These are phyloP conservation scores for Rosa persica DNA, from an alignment of 306 rosid species.

Conservation along the genomic window DNA sequence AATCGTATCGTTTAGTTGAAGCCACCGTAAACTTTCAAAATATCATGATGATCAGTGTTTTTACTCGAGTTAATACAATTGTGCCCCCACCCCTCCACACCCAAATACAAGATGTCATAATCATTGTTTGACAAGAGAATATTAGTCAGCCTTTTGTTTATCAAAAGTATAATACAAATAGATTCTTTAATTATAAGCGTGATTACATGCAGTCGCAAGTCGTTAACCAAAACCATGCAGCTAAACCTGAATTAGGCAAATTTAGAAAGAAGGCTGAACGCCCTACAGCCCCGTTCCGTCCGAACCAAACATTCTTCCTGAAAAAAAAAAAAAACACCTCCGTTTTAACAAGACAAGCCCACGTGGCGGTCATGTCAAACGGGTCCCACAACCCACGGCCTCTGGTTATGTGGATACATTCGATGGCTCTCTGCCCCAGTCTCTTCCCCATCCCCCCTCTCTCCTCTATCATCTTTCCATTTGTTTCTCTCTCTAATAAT, in stretches of 20 bases:
- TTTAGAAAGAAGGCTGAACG: neutral
- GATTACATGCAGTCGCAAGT: neutral
- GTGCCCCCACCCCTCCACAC: too few relatives aligned
- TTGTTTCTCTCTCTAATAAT: slow-evolving; percentile 31
- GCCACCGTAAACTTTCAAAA: too few relatives aligned
- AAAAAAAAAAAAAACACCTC: neutral
- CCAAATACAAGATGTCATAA: neutral
- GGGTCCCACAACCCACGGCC: slow-evolving; percentile 43
- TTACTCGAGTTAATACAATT: too few relatives aligned
- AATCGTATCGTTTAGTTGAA: too few relatives aligned
- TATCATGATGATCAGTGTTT: too few relatives aligned
- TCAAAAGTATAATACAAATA: neutral
- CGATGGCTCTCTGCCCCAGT: slow-evolving; percentile 36
- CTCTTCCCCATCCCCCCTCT: slow-evolving; percentile 11
- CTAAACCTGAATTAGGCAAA: neutral
- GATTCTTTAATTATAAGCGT: neutral
- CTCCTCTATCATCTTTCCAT: slow-evolving; percentile 6
- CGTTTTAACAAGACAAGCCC: slow-evolving; percentile 38
- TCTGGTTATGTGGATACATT: slow-evolving; percentile 39
- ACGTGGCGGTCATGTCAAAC: slow-evolving; percentile 51
- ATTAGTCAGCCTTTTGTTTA: neutral
- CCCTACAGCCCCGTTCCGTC: slow-evolving; percentile 17
- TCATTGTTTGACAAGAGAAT: neutral
- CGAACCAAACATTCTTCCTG: neutral
- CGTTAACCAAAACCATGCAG: neutral